Base-by-base conservation (phyloP, 176 grass and related monocot genomes). In the Eragrostis curvula region DNA sequence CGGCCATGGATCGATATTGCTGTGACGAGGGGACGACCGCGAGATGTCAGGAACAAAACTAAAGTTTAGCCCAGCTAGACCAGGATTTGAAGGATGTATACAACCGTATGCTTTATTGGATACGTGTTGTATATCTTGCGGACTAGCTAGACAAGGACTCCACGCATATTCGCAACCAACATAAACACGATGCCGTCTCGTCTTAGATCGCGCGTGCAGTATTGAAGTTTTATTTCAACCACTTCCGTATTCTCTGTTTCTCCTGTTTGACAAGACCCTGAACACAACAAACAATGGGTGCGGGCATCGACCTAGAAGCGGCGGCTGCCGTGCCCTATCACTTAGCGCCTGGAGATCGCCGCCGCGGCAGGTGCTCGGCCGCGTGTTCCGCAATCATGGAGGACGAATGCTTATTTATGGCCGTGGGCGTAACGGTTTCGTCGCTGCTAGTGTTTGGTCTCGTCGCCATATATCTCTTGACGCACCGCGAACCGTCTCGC, bases 381-480 rank as follows among this genome's bases (percentile, higher is more conserved):
- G 7, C 5, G 72, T 15, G 24, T 0, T 27, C 12, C 5, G 8
- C 43, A 16, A 15, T 23, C 7, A 12, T 14, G 5, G 43, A 3
- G 14, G 30, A 10, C 69, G 69, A 50, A 1, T 0, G 5, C 1
- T 28, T 3, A 24, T 71, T 18, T 45, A 12, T 41, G 16, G 12
- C 13, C 12, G 12, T 25, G 0, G 2, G 3, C 5, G 5, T 0
- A n/a, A n/a, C 42, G 21, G 21, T 23, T 1, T 0, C n/a, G 3
- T 14, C 25, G 7, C 0, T 48, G 16, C 1, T 3, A 12, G 6
- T 3, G 12, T 2, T 20, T 1, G 46, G 3, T 0, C 16, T 50
- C 45, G 0, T 18, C 14, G 13, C 14, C 69, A 4, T 49, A 17
- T 0, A 10, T 10, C 2, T 0, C 1, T 7, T 72, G 46, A 14